Conservation (phyloP, 495 filamentous ascomycete genomes). For the Penicillium soppii region DNA sequence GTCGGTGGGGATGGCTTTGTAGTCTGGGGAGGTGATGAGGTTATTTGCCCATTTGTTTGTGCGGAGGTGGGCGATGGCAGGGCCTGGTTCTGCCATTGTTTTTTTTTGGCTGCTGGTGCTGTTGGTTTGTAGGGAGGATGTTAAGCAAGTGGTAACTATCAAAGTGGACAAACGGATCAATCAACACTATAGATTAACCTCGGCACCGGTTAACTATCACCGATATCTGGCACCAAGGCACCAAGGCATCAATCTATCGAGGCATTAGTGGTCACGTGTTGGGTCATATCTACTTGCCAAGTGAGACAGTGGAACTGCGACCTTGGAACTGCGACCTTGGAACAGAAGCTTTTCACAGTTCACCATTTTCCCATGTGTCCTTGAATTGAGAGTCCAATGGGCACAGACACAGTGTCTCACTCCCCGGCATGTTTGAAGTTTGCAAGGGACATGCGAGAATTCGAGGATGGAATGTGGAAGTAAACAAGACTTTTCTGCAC, state of each 20-base stretch:
- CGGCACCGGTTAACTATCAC: not conserved
- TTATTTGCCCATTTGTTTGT: conserved; percentile 23
- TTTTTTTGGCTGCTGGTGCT: not conserved
- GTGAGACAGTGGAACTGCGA: not conserved
- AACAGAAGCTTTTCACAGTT: conserved; percentile 4
- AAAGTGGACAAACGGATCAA: not conserved
- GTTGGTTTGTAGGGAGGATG: too few relatives aligned
- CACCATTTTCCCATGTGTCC: not conserved
- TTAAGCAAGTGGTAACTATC: too few relatives aligned
- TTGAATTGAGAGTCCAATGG: not conserved
- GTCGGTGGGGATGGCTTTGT: conserved; percentile 35
- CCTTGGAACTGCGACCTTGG: not conserved
- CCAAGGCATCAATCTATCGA: not conserved
- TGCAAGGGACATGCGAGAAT: conserved; percentile 22
- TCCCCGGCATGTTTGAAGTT: conserved; percentile 18
- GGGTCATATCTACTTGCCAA: not conserved
- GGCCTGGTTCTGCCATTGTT: conserved; percentile 20
- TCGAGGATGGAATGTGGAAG: conserved; percentile 19
- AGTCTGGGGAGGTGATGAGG: conserved; percentile 31
- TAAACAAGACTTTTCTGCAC: too few relatives aligned
- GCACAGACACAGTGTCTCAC: conserved; percentile 4
- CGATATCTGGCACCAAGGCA: too few relatives aligned
- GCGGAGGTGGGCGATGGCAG: conserved; percentile 26
- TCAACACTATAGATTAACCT: not conserved
- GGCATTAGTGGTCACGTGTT: not conserved